Conservation (phyloP, 2,329 filamentous ascomycete species). For the Calcarisporium arbuscula region DNA sequence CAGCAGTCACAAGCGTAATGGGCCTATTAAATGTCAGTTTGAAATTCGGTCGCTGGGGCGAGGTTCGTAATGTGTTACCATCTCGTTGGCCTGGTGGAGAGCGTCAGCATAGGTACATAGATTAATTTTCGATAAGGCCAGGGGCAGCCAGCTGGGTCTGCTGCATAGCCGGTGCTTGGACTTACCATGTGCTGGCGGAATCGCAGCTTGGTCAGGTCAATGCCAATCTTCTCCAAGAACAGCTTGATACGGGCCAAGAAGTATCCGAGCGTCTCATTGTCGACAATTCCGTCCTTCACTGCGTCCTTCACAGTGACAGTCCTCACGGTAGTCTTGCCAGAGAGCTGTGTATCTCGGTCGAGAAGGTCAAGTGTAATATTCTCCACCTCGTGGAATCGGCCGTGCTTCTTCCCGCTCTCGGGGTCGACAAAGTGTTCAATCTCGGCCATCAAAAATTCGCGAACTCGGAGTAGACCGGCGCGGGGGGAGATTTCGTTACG, state of each 20-base stretch:
- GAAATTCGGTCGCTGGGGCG: too few relatives aligned
- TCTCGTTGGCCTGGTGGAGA: slow-evolving; percentile 59
- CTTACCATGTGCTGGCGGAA: slow-evolving; percentile 65
- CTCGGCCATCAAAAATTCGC: slow-evolving; percentile 64
- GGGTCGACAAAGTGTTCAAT: slow-evolving; percentile 66
- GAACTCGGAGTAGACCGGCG: slow-evolving; percentile 57
- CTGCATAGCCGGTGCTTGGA: too few relatives aligned
- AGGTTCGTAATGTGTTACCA: too few relatives aligned
- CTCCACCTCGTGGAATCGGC: slow-evolving; percentile 54
- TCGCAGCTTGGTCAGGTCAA: slow-evolving; percentile 56
- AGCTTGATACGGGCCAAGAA: slow-evolving; percentile 60
- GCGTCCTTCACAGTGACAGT: slow-evolving; percentile 56
- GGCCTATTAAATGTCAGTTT: too few relatives aligned
- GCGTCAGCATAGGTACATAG: too few relatives aligned
- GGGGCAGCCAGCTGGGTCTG: too few relatives aligned
- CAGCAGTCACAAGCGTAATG: slow-evolving; percentile 67
- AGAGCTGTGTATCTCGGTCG: slow-evolving; percentile 53
- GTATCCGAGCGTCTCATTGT: slow-evolving; percentile 65
- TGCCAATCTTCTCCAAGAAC: slow-evolving; percentile 57
- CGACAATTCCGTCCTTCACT: slow-evolving; percentile 53
- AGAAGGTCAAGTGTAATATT: slow-evolving; percentile 55
- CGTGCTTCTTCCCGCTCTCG: slow-evolving; percentile 55
- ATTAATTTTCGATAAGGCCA: too few relatives aligned
- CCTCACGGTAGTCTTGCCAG: slow-evolving; percentile 51
- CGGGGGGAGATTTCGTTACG: slow-evolving; percentile 64